phyloP scores from a whole-genome alignment of 345 rosid genomes.

The Eucalyptus curtisii region DNA sequence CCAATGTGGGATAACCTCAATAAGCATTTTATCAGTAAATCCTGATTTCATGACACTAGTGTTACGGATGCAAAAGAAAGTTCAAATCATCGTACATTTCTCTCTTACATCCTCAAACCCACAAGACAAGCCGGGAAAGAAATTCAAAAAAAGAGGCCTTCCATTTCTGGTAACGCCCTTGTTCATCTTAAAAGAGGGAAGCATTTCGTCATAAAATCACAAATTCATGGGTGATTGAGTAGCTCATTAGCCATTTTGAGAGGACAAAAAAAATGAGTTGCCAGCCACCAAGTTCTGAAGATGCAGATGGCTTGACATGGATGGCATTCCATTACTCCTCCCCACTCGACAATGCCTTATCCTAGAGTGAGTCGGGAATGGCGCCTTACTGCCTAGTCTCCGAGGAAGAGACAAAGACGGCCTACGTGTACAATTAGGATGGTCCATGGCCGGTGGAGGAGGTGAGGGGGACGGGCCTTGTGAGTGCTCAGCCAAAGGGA shows the following conservation, averaged over 20 bases:
- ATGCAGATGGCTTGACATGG: neutral
- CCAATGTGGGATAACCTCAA: fast-evolving
- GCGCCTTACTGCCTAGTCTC: too few species aligned
- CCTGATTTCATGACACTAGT: too few species aligned
- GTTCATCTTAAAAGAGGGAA: neutral
- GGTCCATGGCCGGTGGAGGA: neutral
- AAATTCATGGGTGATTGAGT: neutral
- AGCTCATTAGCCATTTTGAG: neutral
- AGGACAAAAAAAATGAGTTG: neutral
- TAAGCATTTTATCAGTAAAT: neutral
- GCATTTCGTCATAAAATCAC: neutral
- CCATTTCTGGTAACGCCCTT: neutral
- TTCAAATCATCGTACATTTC: too few species aligned
- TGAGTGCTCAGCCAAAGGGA: neutral
- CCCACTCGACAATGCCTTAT: too few species aligned
- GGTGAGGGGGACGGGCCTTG: neutral
- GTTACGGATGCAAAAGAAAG: too few species aligned
- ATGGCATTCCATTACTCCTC: neutral
- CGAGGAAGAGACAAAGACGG: neutral
- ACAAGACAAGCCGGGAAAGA: neutral
- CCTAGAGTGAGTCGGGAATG: too few species aligned
- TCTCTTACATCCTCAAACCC: too few species aligned
- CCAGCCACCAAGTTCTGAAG: neutral
- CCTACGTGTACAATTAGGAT: neutral
- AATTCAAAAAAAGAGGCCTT: neutral